Conservation (phyloP, 352 stramenopile genomes). For the Globisporangium radiosum region DNA sequence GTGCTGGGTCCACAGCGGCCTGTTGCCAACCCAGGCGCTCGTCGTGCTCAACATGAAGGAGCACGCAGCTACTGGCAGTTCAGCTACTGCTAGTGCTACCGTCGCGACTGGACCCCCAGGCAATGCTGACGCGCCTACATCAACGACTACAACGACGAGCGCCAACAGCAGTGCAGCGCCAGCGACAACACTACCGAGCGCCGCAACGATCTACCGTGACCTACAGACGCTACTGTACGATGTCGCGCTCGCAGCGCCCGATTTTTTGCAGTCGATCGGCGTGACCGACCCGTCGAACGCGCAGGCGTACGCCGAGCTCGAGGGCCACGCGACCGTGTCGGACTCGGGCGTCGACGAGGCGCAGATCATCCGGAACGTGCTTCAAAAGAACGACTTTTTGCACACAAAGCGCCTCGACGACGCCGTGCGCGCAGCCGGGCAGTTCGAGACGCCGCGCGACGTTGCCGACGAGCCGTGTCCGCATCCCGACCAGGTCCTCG, state of each 20-base stretch:
- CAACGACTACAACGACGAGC: constrained; percentile 8
- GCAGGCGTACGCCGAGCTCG: constrained; percentile 60
- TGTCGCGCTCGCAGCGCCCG: constrained; percentile 52
- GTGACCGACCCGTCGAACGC: constrained; percentile 47
- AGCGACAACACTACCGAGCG: constrained; percentile 24
- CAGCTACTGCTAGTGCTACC: neutral
- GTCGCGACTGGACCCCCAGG: neutral
- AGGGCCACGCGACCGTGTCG: constrained; percentile 70
- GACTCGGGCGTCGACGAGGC: constrained; percentile 76
- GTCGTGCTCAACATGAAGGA: constrained; percentile 61
- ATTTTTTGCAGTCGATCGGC: constrained; percentile 71
- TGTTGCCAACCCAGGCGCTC: constrained; percentile 61
- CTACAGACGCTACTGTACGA: constrained; percentile 52
- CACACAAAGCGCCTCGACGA: constrained; percentile 60
- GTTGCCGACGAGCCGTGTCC: constrained; percentile 48
- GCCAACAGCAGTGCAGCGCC: constrained; percentile 6
- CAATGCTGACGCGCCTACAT: neutral
- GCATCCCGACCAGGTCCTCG: constrained; percentile 42
- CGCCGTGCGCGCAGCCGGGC: constrained; percentile 30
- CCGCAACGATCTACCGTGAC: constrained; percentile 40
- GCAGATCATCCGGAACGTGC: constrained; percentile 75
- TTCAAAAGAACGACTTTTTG: constrained; percentile 76
- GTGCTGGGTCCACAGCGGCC: constrained; percentile 66
- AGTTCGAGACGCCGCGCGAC: constrained; percentile 42
- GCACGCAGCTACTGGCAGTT: constrained; percentile 10